A percentile compares a stretch with the other conserved stretches of the same genome.
Evolutionary conservation across 2,329 filamentous ascomycete species (phyloP).

Genomic region (Aspergillus candidus): DNA sequence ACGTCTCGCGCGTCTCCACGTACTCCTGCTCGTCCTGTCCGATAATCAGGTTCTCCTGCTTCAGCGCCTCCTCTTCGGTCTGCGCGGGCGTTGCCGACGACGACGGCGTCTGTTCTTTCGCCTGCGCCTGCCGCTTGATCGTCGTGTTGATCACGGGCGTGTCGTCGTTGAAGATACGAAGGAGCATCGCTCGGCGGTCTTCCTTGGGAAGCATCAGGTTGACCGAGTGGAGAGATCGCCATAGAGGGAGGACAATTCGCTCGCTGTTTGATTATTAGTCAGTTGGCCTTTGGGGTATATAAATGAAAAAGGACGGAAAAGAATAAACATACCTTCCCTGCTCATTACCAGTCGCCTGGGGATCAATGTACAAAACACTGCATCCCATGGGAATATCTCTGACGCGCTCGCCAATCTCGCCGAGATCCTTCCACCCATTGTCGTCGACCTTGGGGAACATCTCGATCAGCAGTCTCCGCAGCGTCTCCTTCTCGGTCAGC

Average conservation of each 20-base stretch:
- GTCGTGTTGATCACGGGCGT: conserved; percentile 67
- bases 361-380: conserved; percentile 79
- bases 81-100: conserved; percentile 14
- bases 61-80: conserved; percentile 33
- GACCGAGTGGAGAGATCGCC: conserved; percentile 84
- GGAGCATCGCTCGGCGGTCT: conserved; percentile 83
- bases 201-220: conserved; percentile 99
- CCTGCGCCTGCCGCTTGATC: conserved; percentile 19
- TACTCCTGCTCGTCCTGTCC: conserved; percentile 38
- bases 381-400: conserved; percentile 81
- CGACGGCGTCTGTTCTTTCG: conserved; percentile 9
- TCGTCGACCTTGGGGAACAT: conserved; percentile 90
- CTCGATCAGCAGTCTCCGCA: conserved; percentile 77
- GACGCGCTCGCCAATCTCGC: conserved; percentile 81
- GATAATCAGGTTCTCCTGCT: conserved; percentile 34
- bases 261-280: conserved; percentile 47
- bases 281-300: background rate
- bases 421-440: conserved; percentile 66
- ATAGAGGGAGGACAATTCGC: conserved; percentile 81
- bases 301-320: conserved; percentile 4
- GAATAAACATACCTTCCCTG: conserved; percentile 52
- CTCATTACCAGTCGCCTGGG: conserved; percentile 46
- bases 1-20: conserved; percentile 39
- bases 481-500: conserved; percentile 69
- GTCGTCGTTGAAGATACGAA: conserved; percentile 85